Evolutionary conservation across 345 rosid genomes (phyloP), one percentile per base, ranked within the genome.

Genomic region (Gossypium thurberi): DNA sequence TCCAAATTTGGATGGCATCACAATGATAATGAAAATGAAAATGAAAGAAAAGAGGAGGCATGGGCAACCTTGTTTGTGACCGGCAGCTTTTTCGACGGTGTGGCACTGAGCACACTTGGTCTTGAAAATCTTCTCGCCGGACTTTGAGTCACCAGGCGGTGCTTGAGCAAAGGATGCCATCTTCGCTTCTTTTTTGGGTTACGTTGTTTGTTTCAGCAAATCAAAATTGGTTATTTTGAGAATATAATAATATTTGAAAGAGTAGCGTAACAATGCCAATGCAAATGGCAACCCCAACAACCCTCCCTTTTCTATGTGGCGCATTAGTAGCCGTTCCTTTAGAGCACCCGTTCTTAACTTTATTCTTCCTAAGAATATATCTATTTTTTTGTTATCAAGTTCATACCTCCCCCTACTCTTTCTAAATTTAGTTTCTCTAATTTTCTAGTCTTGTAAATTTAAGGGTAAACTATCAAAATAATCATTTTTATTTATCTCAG

Each of bases 1-100:
- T 3, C 17, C 10, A 58, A 58, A 58, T 4, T 58, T 4, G 17
- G 17, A 23, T 3, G 8, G n/a, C 40, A 59, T 59, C 40, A 3
- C 12, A 21, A 57, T 11, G 15, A 59, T 20, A 56, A 57, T 59
- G 14, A 10, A 10, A 20, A 56, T 23, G 14, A 10, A 8, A 58
- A 56, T 10, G 17, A 50, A 69, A 13, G 4, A 13, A 53, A 53
- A 53, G n/a, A 1, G 10, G 8, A 53, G n/a, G 10, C 14, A 57
- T 23, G 11, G 46, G 13, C 8, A 67, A 60, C 98, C 98, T 86
- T 94, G 97, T 80, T 94, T 94, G 84, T 94, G 98, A 79, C 98
- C 97, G 40, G 96, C 94, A 64, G 96, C 97, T 85, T 94, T 84
- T 0, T 94, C 98, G 71, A 88, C 94, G 80, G 98, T 94, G 85